phyloP scores from a whole-genome alignment of 1,284 basidiomycete species.

The Thecaphora frezii region DNA sequence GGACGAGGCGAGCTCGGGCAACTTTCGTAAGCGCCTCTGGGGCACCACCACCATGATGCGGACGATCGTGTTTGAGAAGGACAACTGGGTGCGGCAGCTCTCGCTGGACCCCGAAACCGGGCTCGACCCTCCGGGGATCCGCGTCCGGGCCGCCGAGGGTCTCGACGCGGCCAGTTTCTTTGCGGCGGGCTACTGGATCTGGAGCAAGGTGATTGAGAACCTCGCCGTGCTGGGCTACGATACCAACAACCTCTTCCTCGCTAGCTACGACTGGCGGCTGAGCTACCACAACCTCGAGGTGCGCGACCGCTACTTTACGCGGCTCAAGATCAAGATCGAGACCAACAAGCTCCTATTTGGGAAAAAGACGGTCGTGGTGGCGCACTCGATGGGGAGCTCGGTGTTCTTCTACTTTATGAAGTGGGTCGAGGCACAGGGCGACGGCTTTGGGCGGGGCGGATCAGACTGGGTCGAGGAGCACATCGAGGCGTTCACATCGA shows the following conservation, averaged over 20 bases:
- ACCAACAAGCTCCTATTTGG: constrained; percentile 72
- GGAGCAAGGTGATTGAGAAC: constrained; percentile 78
- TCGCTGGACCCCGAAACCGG: constrained; percentile 86
- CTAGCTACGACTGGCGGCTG: constrained; percentile 65
- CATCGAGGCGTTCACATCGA: constrained; percentile 62
- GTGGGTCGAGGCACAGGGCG: constrained; percentile 86
- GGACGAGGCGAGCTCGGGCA: constrained; percentile 29
- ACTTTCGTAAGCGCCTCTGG: constrained; percentile 56
- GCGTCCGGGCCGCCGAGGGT: constrained; percentile 86
- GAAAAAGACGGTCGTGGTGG: constrained; percentile 82
- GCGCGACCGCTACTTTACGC: constrained; percentile 88
- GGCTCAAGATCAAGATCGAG: constrained; percentile 82
- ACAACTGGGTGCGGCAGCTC: constrained; percentile 84
- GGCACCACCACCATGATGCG: constrained; percentile 71
- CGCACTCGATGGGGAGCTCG: constrained; percentile 67
- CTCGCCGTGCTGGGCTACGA: constrained; percentile 66
- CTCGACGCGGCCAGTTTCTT: constrained; percentile 78
- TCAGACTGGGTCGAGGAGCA: constrained; percentile 85
- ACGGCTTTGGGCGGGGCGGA: constrained; percentile 77
- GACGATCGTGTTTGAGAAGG: constrained; percentile 80
- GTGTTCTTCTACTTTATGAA: constrained; percentile 64
- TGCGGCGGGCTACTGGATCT: constrained; percentile 86
- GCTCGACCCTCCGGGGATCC: constrained; percentile 83
- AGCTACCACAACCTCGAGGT: constrained; percentile 85
- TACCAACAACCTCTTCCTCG: constrained; percentile 52